A percentile compares a stretch with the other conserved stretches of the same genome.
Conservation (phyloP, 2,329 filamentous ascomycete species). For the Beauveria pseudobassiana region DNA sequence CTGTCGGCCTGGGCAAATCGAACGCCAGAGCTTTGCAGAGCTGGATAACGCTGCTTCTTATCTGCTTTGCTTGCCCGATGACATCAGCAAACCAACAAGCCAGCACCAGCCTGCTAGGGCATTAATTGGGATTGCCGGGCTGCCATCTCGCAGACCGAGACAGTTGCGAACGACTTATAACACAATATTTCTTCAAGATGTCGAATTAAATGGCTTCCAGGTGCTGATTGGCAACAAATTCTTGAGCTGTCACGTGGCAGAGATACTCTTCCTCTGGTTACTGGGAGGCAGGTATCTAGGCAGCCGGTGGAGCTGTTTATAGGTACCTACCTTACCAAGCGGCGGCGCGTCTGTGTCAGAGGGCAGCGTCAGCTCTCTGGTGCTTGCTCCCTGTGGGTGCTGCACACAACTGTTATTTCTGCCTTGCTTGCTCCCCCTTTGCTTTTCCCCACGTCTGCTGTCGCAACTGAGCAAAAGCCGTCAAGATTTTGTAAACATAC, state of each 20-base stretch:
- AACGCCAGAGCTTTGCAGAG: too few species aligned
- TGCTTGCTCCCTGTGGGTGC: background rate
- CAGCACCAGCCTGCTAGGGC: background rate
- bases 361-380: background rate
- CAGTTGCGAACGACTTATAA: background rate
- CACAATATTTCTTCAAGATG: background rate
- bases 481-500: background rate
- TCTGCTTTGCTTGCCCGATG: background rate
- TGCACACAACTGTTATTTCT: conserved; percentile 10
- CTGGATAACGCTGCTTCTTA: too few species aligned
- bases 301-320: too few species aligned
- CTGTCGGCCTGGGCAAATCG: too few species aligned
- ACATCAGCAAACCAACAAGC: background rate
- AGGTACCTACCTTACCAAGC: background rate
- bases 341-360: too few species aligned
- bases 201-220: background rate
- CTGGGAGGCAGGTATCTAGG: too few species aligned
- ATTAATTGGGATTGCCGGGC: background rate
- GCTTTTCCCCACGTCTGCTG: conserved; percentile 8
- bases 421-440: conserved; percentile 6
- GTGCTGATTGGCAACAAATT: background rate
- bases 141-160: background rate
- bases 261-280: background rate
- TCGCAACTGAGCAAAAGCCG: conserved; percentile 3
- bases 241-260: background rate